Conservation (phyloP, 2,329 filamentous ascomycete genomes). For the Pseudonectria buxi region DNA sequence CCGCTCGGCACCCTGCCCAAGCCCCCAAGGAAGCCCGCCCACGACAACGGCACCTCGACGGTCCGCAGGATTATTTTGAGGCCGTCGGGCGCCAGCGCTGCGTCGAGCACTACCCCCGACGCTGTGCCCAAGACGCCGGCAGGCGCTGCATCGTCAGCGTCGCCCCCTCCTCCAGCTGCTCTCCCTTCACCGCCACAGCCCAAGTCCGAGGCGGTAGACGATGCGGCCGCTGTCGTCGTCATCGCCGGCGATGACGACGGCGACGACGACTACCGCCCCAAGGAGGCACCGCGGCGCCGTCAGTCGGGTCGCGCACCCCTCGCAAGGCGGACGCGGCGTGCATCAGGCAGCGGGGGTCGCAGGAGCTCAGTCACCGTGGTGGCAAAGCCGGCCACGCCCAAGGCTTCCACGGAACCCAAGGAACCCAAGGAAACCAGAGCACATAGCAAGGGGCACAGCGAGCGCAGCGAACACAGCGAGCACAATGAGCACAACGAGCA, state of each 20-base stretch:
- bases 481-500: slow-evolving; percentile 11
- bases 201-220: slow-evolving; percentile 7
- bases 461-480: slow-evolving; percentile 7
- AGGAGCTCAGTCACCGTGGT: slow-evolving; percentile 15
- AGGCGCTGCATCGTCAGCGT: slow-evolving; percentile 16
- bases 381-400: slow-evolving; percentile 13
- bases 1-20: slow-evolving; percentile 69
- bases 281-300: slow-evolving; percentile 26
- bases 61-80: slow-evolving; percentile 42
- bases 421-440: slow-evolving; percentile 7
- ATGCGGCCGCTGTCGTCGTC: slow-evolving; percentile 9
- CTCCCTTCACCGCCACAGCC: slow-evolving; percentile 21
- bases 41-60: slow-evolving; percentile 19
- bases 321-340: slow-evolving; percentile 22
- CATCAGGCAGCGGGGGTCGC: slow-evolving; percentile 10
- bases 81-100: slow-evolving; percentile 26
- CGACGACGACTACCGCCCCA: slow-evolving; percentile 40
- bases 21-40: slow-evolving; percentile 32
- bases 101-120: slow-evolving; percentile 19
- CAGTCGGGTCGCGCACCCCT: slow-evolving; percentile 27
- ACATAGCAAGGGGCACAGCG: slow-evolving; percentile 2
- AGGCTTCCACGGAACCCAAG: slow-evolving; percentile 8
- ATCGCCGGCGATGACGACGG: slow-evolving; percentile 32
- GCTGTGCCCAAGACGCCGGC: slow-evolving; percentile 14
- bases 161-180: slow-evolving; percentile 11